Percentiles rank a stretch among this genome's conserved stretches.
These are phyloP conservation scores for Bretschneidera sinensis DNA, from an alignment of 345 rosid species.

Conservation along the genomic window DNA sequence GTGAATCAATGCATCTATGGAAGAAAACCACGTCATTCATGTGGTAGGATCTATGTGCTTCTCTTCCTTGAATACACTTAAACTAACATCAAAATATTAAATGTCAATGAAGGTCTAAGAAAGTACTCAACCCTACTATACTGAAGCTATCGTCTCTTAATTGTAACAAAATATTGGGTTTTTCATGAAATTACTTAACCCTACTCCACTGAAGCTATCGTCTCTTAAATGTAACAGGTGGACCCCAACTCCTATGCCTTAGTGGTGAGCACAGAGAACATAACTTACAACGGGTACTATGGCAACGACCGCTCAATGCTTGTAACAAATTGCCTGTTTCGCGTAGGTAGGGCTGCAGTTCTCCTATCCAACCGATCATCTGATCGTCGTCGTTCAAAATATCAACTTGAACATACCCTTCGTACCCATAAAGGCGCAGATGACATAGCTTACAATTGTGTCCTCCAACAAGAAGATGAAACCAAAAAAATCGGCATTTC, in stretches of 20 bases:
- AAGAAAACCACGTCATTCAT: no score
- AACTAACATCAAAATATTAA: no score
- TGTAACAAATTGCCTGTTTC: slow-evolving; percentile 51
- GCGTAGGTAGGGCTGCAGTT: slow-evolving; percentile 49
- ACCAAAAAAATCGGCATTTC: slow-evolving; percentile 34
- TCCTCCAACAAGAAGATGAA: slow-evolving; percentile 51
- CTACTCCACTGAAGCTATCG: no score
- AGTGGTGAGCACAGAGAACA: slow-evolving; percentile 56
- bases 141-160: no score
- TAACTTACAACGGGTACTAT: slow-evolving; percentile 36
- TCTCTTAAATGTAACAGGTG: slow-evolving; percentile 21
- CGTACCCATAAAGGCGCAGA: slow-evolving; percentile 58
- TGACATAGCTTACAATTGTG: slow-evolving; percentile 45
- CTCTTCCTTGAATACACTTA: no score
- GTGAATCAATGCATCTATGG: no score
- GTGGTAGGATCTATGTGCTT: no score
- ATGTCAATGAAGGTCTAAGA: no score
- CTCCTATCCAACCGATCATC: slow-evolving; percentile 46
- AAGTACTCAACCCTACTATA: no score
- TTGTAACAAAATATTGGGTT: no score
- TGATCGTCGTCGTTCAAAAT: slow-evolving; percentile 39
- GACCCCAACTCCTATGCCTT: slow-evolving; percentile 47
- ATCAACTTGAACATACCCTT: slow-evolving; percentile 47
- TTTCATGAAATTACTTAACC: no score
- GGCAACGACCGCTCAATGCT: slow-evolving; percentile 62